phyloP scores from a whole-genome alignment of 1,284 basidiomycete genomes.

The Melanopsichium pennsylvanicum region DNA sequence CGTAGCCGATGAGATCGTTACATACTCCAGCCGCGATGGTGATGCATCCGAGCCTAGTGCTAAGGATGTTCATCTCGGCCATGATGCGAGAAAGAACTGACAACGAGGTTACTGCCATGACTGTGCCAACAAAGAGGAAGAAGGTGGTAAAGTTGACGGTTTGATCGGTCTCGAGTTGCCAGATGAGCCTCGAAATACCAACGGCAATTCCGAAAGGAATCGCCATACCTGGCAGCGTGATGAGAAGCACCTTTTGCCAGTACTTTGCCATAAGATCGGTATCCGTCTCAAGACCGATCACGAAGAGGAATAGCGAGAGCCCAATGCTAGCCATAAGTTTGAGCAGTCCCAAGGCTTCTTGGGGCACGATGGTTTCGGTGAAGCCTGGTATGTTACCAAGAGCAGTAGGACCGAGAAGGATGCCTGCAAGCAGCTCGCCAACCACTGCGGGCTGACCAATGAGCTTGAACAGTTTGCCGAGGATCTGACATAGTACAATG shows the following conservation, averaged over 20 bases:
- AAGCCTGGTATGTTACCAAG: conserved; percentile 51
- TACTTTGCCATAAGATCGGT: conserved; percentile 52
- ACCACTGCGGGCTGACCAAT: conserved; percentile 47
- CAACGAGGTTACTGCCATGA: conserved; percentile 54
- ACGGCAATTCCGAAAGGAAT: conserved; percentile 53
- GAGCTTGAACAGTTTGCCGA: conserved; percentile 39
- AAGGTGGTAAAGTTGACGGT: conserved; percentile 52
- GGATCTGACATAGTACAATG: conserved; percentile 42
- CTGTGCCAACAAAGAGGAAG: conserved; percentile 55
- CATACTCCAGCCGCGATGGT: conserved; percentile 49
- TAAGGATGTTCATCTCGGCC: conserved; percentile 53
- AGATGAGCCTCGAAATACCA: conserved; percentile 51
- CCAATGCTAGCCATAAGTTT: conserved; percentile 48
- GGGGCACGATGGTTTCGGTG: conserved; percentile 40
- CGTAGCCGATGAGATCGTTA: conserved; percentile 54
- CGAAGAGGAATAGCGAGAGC: conserved; percentile 46
- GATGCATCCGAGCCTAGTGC: conserved; percentile 47
- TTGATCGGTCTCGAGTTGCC: conserved; percentile 37
- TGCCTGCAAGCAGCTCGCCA: conserved; percentile 49
- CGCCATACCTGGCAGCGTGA: conserved; percentile 52
- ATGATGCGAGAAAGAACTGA: conserved; percentile 47
- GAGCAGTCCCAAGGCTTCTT: conserved; percentile 30
- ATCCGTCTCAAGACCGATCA: conserved; percentile 57
- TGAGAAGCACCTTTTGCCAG: conserved; percentile 47
- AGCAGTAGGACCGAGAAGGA: conserved; percentile 49